Evolutionary conservation across 495 filamentous ascomycete species (phyloP).

Genomic region (Penicillium cinerascens): DNA sequence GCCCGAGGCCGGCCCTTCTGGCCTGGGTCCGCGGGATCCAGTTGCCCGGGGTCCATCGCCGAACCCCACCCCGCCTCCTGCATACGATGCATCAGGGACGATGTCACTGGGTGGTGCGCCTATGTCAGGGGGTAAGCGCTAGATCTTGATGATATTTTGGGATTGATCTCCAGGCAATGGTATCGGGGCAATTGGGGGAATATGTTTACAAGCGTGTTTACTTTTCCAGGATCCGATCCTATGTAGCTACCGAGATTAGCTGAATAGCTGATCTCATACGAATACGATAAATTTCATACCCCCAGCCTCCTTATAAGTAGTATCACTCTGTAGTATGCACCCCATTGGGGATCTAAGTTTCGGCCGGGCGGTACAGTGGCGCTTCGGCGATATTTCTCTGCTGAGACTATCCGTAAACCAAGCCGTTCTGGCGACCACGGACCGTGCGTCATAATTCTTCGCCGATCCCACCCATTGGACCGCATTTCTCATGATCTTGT

Average conservation of each 20-base stretch:
- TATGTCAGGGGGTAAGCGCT: constrained; percentile 37
- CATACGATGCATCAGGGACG: constrained; percentile 40
- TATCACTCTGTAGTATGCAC: not conserved
- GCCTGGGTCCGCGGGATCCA: constrained; percentile 18
- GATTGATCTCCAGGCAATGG: not conserved
- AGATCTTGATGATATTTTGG: constrained; percentile 2
- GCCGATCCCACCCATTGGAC: not conserved
- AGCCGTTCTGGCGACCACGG: not conserved
- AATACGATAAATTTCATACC: too few relatives aligned
- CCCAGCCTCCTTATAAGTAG: too few relatives aligned
- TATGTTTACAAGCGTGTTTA: too few relatives aligned
- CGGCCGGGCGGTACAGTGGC: constrained; percentile 8
- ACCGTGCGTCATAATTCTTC: not conserved
- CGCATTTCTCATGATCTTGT: not conserved
- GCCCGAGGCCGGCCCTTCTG: constrained; percentile 17
- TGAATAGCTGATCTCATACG: too few relatives aligned
- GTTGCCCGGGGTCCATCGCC: constrained; percentile 29
- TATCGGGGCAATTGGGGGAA: not conserved
- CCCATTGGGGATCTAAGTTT: constrained; percentile 9
- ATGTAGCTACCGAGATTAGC: too few relatives aligned
- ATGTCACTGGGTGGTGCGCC: constrained; percentile 29
- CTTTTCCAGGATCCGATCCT: too few relatives aligned
- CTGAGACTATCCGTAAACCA: not conserved
- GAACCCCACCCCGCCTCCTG: constrained; percentile 39
- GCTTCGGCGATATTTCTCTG: constrained; percentile 6